Base-by-base conservation (phyloP, 2,329 filamentous ascomycete genomes). In the Ilyonectria mors-panacis region DNA sequence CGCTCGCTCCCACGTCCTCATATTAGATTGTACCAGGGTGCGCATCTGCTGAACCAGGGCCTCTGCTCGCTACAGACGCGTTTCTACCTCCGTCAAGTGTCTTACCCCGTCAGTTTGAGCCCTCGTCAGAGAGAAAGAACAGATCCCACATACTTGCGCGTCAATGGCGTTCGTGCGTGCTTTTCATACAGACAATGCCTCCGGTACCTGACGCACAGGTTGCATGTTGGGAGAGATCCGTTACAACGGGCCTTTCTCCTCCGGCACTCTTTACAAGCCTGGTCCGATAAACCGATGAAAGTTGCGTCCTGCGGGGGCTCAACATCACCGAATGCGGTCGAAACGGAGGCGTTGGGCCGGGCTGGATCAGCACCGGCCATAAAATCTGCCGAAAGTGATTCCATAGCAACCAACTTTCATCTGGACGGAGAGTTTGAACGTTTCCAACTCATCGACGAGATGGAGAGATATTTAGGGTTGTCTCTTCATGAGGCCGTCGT, bases 181-280 rank as follows among this genome's bases (percentile, higher is more conserved):
- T 82, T 84, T 70, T 86, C 84, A 63, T 86, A 86, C 7, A 85
- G 75, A 66, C 85, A 86, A 66, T 84, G 81, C 15, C 84, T 76
- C 47, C 81, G 78, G 69, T 84, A 83, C 63, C 81, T 81, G 54
- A 79, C 72, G 70, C 84, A 86, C 17, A 81, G 72, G 44, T 78
- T 76, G 66, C 81, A 83, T 4, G 75, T 80, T 12, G 81, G 81
- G 33, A 82, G 74, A 4, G 74, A 75, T 44, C 77, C 75, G 62
- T 83, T 78, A 68, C 81, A 83, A 50, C 80, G 77, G 13, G 81
- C 79, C 70, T 83, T 83, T 39, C 81, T 70, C 30, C 81, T 74
- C 19, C 80, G 76, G 63, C 82, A 83, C 69, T 83, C 82, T 66
- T 81, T 81, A 74, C 80, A 81, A 8, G 79, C 78, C 70, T 81